Base-by-base conservation (phyloP, 257 asterid genomes). In the Solanum rostratum region DNA sequence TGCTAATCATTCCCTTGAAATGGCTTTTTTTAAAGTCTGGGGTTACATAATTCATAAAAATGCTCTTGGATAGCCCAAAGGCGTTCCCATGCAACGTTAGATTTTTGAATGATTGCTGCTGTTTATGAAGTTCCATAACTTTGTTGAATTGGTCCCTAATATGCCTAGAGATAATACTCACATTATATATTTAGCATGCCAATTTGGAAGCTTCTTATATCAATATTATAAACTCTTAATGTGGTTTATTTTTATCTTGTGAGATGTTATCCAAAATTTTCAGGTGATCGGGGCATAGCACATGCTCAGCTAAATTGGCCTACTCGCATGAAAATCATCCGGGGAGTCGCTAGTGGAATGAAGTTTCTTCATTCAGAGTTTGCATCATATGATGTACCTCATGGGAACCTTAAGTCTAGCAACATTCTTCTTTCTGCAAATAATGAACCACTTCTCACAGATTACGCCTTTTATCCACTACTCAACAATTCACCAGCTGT, bases 351-450 rank as follows among this genome's bases (percentile, higher is more conserved):
- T 0, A 93, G 89, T 0, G 99, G 98, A 14, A 86, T 95, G 95
- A 95, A 92, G 22, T 97, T 89, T 89, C 96, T 97, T 80, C 99
- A 95, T 89, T 86, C 91, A 0, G 97, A 95, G 80, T 95, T 92
- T 43, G 65, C 94, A 54, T 65, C 86, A 79, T 70, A 87, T 39
- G 95, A 91, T 19, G 81, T 95, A 16, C 99, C 98, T 46, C 99
- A 97, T 68, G 99, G 99, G 33, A 94, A 97, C 52, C 97, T 95
- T 60, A 97, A 97, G 86, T 95, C 99, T 3, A 92, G 97, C 95
- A 97, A 97, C 89, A 88, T 97, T 52, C 94, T 97, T 24, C 89
- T 97, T 0, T 81, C 92, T 2, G 24, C 87, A 49, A 85, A 86
- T 81, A 81, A 87, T 84, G 98, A 94, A 82, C 98, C 98, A 0